A percentile compares a stretch with the other conserved stretches of the same genome.
Evolutionary conservation across 129 eudicot species (phyloP).

Genomic region (sunflower (Helianthus annuus)): HanXRQr2.0-SUNRISE NC_035449.2:25345917-25346416

Average conservation of each 20-base stretch:
- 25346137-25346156: slow-evolving; percentile 3
- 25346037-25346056: neutral
- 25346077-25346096: neutral
- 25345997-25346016: neutral
- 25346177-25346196: slow-evolving; percentile 77
- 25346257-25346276: neutral
- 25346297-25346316: neutral
- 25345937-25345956: slow-evolving; percentile 10
- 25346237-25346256: slow-evolving; percentile 89
- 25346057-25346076: neutral
- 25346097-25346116: slow-evolving; percentile 4
- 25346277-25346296: slow-evolving; percentile 4
- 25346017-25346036: neutral
- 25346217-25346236: slow-evolving; percentile 79
- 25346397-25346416: neutral
- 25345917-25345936: neutral
- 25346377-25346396: neutral
- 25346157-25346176: slow-evolving; percentile 44
- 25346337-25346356: neutral
- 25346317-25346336: slow-evolving; percentile 1
- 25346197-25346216: slow-evolving; percentile 89
- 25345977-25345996: neutral
- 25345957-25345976: neutral
- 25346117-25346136: neutral
- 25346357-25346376: neutral